A percentile compares a stretch with the other conserved stretches of the same genome.
Evolutionary conservation across 1,284 basidiomycete species (phyloP).

Genomic region (Volvariella volvacea): DNA sequence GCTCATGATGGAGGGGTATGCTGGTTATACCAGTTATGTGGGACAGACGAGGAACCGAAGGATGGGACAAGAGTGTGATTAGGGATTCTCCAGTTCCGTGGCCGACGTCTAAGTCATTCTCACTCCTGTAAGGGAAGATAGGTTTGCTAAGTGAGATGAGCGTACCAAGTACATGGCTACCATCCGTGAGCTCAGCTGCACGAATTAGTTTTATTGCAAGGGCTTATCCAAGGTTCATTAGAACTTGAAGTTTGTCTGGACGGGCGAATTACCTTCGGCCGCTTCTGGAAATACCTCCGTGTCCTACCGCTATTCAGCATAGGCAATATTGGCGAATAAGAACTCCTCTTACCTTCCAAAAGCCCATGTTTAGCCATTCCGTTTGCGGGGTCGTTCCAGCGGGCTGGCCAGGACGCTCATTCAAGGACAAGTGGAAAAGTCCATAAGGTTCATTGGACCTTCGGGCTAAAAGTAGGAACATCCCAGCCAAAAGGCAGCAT

Average conservation of each 20-base stretch:
- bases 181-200: slow-evolving; percentile 33
- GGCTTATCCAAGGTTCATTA: slow-evolving; percentile 25
- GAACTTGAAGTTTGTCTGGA: background rate
- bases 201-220: slow-evolving; percentile 47
- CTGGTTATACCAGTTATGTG: slow-evolving; percentile 57
- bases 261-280: slow-evolving; percentile 39
- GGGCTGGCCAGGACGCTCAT: slow-evolving; percentile 29
- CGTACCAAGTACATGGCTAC: slow-evolving; percentile 47
- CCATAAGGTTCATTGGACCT: slow-evolving; percentile 41
- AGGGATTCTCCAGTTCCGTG: slow-evolving; percentile 70
- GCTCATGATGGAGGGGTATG: slow-evolving; percentile 40
- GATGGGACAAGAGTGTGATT: slow-evolving; percentile 38
- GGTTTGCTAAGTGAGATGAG: no score
- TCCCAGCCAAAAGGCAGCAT: no score
- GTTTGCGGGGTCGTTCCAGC: slow-evolving; percentile 31
- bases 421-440: slow-evolving; percentile 45
- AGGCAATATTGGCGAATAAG: slow-evolving; percentile 1
- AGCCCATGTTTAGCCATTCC: slow-evolving; percentile 68
- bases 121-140: no score
- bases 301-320: slow-evolving; percentile 24
- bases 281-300: slow-evolving; percentile 50
- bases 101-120: slow-evolving; percentile 74
- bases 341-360: slow-evolving; percentile 42
- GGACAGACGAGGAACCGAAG: slow-evolving; percentile 39
- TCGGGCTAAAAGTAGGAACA: background rate